Conservation (phyloP, 176 grass and related monocot genomes). For the Carex cristatella region DNA sequence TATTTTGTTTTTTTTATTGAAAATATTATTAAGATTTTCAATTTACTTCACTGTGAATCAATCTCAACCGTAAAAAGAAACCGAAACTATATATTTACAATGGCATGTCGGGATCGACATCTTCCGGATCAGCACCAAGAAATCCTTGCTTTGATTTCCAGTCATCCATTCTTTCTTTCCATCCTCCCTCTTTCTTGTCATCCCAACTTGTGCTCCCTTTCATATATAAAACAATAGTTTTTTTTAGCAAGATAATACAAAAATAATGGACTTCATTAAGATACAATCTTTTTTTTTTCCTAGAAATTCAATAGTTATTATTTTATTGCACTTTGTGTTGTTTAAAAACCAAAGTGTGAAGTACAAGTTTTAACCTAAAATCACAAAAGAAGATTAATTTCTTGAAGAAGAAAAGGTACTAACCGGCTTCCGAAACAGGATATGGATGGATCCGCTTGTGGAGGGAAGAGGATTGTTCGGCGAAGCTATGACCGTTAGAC, state of each 20-base stretch:
- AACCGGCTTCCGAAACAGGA: conserved; percentile 82
- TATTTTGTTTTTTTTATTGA: not conserved
- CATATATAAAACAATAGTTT: not conserved
- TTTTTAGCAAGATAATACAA: not conserved
- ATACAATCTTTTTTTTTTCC: not conserved
- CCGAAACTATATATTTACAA: conserved; percentile 30
- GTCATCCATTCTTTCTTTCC: conserved; percentile 99
- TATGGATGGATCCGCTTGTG: conserved; percentile 98
- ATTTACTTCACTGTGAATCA: not conserved
- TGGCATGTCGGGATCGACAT: conserved; percentile 78
- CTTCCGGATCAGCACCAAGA: conserved; percentile 57
- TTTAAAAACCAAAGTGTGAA: not conserved
- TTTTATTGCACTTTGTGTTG: not conserved
- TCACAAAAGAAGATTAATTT: not conserved
- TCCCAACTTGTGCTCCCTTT: conserved; percentile 83
- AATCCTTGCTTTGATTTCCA: conserved; percentile 91
- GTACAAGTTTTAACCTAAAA: not conserved
- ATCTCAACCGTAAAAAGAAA: not conserved
- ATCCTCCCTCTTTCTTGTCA: conserved; percentile 74
- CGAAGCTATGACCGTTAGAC: conserved; percentile 37
- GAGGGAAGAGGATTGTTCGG: conserved; percentile 63
- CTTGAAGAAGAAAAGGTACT: not conserved
- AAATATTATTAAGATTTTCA: not conserved
- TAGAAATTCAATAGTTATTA: not conserved
- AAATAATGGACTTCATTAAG: not conserved